Base-by-base conservation (phyloP, 2,329 filamentous ascomycete species). In the Fusarium sp. region DNA sequence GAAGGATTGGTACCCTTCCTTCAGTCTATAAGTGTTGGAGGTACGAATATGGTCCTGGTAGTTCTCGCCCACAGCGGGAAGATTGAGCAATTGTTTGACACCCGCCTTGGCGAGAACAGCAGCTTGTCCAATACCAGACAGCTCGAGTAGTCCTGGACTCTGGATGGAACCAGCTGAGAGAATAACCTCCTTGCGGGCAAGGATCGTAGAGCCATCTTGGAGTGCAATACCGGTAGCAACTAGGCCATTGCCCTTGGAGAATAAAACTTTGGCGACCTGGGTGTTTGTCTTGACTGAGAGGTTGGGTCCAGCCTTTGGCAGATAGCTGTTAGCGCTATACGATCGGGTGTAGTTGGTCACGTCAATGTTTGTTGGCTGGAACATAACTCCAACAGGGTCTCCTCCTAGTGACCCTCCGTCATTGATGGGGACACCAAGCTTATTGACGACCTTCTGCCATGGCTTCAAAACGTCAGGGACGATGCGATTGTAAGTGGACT, bases 361-460 rank as follows among this genome's bases (percentile, higher is more conserved):
- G 45, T 80, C 75, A 56, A 85, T 79, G 67, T 79, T 84, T 58
- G 75, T 81, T 4, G 83, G 81, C 64, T 84, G 81, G 38, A 76
- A 78, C 68, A 79, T 80, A 28, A 81, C 80, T 9, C 83, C 83
- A 7, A 84, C 61, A 2, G 77, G 77, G 38, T 81, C 74, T 2
- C 83, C 83, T 32, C 77, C 77, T 1, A 85, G 75, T 2, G 80
- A 83, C 3, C 51, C 44, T 51, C 81, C 72, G 1, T 84, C 76
- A 19, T 70, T 74, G 36, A 77, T 42, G 3, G 45, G 36, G 2
- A 56, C 24, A 0, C 44, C 52, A 10, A 50, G 3, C n/a, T 42
- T 56, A 9, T 28, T 76, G 56, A 83, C 65, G 0, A 80, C 76
- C 3, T 81, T 81, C 39, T 80, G 76, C 75, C 79, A 84, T 2